Base-by-base conservation (phyloP, 108 stramenopile genomes). In the Nitzschia putrida region DNA sequence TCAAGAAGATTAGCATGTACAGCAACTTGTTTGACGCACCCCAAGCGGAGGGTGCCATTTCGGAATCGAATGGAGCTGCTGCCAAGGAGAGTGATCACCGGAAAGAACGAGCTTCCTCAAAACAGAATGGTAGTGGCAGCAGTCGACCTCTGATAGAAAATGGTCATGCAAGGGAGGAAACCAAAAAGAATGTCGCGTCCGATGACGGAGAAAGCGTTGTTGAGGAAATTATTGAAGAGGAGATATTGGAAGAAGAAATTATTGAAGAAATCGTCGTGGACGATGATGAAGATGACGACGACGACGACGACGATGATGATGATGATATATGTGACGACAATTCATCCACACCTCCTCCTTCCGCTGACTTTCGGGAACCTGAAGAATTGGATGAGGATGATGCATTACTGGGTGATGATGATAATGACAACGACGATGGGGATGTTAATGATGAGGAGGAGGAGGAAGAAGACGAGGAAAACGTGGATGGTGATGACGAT, bases 1-100 rank as follows among this genome's bases (percentile, higher is more conserved):
- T 77, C n/a, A 70, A 71, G 52, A 77, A 77, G 54, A 77, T 77
- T 60, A 61, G 58, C 41, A 77, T 77, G 76, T 77, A 77, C 57
- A 77, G 76, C 40, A 77, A 77, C 42, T 10, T 71, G 0, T 77
- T 77, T 65, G 76, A 71, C 41, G 50, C 54, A 7, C 53, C 76
- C 22, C 22, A 44, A 47, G 61, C 22, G 43, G 44, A 63, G 43
- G 44, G 22, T 45, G 18, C 44, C 10, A 43, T 63, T 10, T 29
- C 57, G 2, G 13, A 37, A 8, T 44, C 43, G 43, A 12, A 21
- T 22, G 22, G n/a, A 45, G 23, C 44, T 13, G 47, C 47, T 16
- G 18, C 14, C 47, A 16, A 49, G 18, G n/a, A 49, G 6, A 18
- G n/a, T 18, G 47, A 49, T 6, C n/a, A 16, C 0, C 42, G 43